Percentiles rank a stretch among this genome's conserved stretches.
These are phyloP conservation scores for Avicennia marina DNA, from an alignment of 257 asterid species.

Conservation along the genomic window DNA sequence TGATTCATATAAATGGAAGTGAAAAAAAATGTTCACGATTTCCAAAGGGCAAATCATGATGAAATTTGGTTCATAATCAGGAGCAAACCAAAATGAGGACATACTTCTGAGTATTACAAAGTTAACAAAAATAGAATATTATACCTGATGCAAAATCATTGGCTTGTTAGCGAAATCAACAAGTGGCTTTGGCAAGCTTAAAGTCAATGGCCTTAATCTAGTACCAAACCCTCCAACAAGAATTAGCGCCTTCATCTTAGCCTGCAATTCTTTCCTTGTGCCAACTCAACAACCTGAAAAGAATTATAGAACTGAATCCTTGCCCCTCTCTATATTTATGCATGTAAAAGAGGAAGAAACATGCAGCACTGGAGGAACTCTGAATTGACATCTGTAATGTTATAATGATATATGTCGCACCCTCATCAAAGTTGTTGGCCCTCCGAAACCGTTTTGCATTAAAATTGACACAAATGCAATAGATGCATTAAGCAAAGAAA, in stretches of 20 bases:
- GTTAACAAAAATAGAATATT: neutral
- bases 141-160: conserved; percentile 98
- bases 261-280: conserved; percentile 15
- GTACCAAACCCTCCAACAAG: conserved; percentile 98
- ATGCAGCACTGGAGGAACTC: conserved; percentile 21
- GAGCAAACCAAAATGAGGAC: neutral
- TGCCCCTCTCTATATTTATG: conserved; percentile 27
- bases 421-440: conserved; percentile 29
- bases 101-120: neutral
- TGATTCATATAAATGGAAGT: neutral
- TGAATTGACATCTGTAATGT: conserved; percentile 22
- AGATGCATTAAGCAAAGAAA: conserved; percentile 27
- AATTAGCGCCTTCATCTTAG: conserved; percentile 86
- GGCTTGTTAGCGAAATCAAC: conserved; percentile 97
- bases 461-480: conserved; percentile 29
- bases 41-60: conserved; percentile 4
- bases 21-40: no score
- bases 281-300: conserved; percentile 14
- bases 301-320: conserved; percentile 10
- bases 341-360: conserved; percentile 20
- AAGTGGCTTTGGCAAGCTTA: conserved; percentile 88
- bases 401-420: conserved; percentile 13
- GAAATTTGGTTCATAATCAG: neutral
- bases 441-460: conserved; percentile 17
- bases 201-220: conserved; percentile 86